Evolutionary conservation across 208 protist species (phyloP), one percentile per base, ranked within the genome.

Genomic region (Leishmania braziliensis): DNA sequence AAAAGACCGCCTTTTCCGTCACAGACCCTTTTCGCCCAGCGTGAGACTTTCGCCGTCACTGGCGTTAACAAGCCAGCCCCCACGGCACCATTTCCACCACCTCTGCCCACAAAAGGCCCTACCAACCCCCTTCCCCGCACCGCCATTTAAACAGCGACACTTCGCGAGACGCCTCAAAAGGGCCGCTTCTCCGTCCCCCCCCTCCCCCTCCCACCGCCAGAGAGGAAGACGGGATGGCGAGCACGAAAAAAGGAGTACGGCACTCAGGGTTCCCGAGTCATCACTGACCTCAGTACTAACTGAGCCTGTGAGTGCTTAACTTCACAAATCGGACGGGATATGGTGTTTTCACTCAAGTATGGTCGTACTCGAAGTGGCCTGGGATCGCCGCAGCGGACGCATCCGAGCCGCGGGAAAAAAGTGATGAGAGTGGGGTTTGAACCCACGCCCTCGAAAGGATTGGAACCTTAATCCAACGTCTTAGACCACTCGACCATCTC

Each of bases 401-500:
- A 3, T 0, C 14, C 5, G 0, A 1, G 5, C 16, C 1, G 14
- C 0, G 5, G 4, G 0, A 0, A 33, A 89, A 91, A 91, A 83
- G 71, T 91, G 88, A 91, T 91, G 84, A 90, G 87, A 90, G 87
- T 90, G 87, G 87, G 87, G 87, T 90, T 90, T 90, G 87, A 90
- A 90, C 87, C 87, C 87, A 90, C 87, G 87, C 87, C 87, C 87
- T 90, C 87, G 87, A 90, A 90, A 90, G 87, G 87, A 90, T 90
- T 88, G 87, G 87, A 90, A 88, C 87, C 87, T 90, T 90, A 90
- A 90, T 88, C 86, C 87, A 88, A 90, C 87, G 87, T 90, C 87
- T 90, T 90, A 90, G 87, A 90, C 87, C 87, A 90, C 87, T 90
- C 87, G 87, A 90, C 87, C 88, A 91, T 91, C 88, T 91, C 85